Evolutionary conservation across 768 basidiomycete genomes (phyloP).

Genomic region (Rhodotorula diobovata): DNA sequence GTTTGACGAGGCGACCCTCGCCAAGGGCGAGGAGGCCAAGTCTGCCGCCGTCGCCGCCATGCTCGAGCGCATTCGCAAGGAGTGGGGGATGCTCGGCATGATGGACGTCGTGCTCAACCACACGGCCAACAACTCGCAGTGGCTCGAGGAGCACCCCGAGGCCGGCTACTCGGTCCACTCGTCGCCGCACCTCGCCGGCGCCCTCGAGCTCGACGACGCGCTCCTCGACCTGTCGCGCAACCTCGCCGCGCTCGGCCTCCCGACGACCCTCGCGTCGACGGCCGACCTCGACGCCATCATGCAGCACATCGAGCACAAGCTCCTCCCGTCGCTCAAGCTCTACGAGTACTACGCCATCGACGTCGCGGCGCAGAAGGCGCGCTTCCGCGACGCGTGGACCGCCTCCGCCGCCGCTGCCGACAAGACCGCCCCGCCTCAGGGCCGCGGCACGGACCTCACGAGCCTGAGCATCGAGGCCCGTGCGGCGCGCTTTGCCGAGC

Average conservation of each 20-base stretch:
- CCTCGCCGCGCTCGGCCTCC: conserved; percentile 64
- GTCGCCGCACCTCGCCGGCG: conserved; percentile 85
- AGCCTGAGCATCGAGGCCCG: conserved; percentile 58
- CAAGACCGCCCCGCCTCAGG: conserved; percentile 49
- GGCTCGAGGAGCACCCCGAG: conserved; percentile 91
- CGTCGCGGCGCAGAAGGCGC: conserved; percentile 59
- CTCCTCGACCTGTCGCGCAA: conserved; percentile 73
- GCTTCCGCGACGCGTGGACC: conserved; percentile 57
- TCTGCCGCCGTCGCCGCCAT: conserved; percentile 48
- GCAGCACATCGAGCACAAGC: conserved; percentile 57
- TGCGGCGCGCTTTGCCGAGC: conserved; percentile 45
- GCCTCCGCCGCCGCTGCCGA: not conserved
- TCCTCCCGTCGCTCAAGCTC: conserved; percentile 62
- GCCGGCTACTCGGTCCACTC: conserved; percentile 87
- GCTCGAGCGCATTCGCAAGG: conserved; percentile 66
- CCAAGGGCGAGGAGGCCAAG: conserved; percentile 35
- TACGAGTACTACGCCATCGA: conserved; percentile 96
- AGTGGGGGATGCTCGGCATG: conserved; percentile 80
- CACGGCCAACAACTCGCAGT: conserved; percentile 87
- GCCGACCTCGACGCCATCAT: conserved; percentile 67
- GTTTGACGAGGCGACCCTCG: conserved; percentile 50
- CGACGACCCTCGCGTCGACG: conserved; percentile 62
- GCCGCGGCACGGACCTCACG: conserved; percentile 58
- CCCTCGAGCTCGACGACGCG: conserved; percentile 82
- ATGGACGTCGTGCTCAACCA: conserved; percentile 98